Evolutionary conservation across 2,329 filamentous ascomycete genomes (phyloP), one percentile per base, ranked within the genome.

Genomic region (Ophiostoma montium): DNA sequence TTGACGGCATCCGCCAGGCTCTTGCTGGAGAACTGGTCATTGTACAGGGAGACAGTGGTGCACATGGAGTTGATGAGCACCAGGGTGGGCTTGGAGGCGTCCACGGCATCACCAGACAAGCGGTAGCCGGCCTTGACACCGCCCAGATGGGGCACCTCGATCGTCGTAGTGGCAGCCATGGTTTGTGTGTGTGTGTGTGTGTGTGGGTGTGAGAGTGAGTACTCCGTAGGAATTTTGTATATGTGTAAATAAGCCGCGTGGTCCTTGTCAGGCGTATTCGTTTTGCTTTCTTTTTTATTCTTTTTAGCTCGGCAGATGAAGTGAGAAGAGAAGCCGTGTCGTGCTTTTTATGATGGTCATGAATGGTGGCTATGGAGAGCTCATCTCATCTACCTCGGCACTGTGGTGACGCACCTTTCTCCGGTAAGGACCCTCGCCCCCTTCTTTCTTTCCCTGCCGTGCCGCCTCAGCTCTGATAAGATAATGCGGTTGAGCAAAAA

Each of bases 31-130:
- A 73, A 69, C 57, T 75, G 69, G 5, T 56, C 54, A 15, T 65
- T 57, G 57, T 70, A 75, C 13, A 73, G 64, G 2, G 69, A 65
- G 1, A 62, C 63, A 2, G 69, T 72, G 30, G 70, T 71, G 59
- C 67, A 70, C 63, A 76, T 69, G 27, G 70, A 69, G 61, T 74
- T 74, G 57, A 75, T 63, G 53, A 75, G 67, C 23, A 75, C 66
- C 35, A 67, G 57, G 3, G 72, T 75, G 16, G 72, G 70, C 60
- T 75, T 75, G 48, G 62, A 58, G 5, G 68, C 57, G 61, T 80
- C 72, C 50, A 70, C 63, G 12, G 31, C 18, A 9, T 33, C 31
- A 8, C 50, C 55, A 38, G 50, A 58, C 15, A 61, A 53, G 57
- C 67, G 61, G 57, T 70, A 72, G 41, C 69, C 71, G 38, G 63